Conservation (phyloP, 2,329 filamentous ascomycete genomes). For the Talaromyces sp. region DNA sequence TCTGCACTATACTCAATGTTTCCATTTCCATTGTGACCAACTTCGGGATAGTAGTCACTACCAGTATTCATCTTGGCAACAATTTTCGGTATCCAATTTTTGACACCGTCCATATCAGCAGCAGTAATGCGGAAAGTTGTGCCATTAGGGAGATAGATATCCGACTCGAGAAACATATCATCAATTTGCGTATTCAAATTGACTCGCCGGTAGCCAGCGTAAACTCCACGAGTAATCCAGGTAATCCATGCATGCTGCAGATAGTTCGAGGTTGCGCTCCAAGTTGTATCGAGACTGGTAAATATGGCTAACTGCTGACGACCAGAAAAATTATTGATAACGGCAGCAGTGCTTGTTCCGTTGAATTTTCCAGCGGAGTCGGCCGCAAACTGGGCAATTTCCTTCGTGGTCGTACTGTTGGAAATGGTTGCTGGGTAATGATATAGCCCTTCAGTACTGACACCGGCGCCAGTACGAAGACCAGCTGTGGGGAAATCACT, state of each 20-base stretch:
- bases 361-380: slow-evolving; percentile 30
- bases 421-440: slow-evolving; percentile 55
- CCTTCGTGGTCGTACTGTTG: slow-evolving; percentile 48
- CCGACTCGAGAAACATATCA: slow-evolving; percentile 54
- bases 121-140: slow-evolving; percentile 45
- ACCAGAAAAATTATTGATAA: slow-evolving; percentile 53
- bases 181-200: slow-evolving; percentile 55
- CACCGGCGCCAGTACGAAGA: slow-evolving; percentile 44
- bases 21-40: slow-evolving; percentile 53
- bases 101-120: slow-evolving; percentile 43
- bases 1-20: slow-evolving; percentile 34
- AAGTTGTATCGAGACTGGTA: slow-evolving; percentile 47
- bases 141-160: slow-evolving; percentile 45
- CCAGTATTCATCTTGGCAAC: slow-evolving; percentile 45
- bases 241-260: slow-evolving; percentile 58
- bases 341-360: slow-evolving; percentile 45
- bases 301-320: slow-evolving; percentile 60
- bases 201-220: slow-evolving; percentile 51
- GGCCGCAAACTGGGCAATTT: slow-evolving; percentile 50
- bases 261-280: slow-evolving; percentile 51
- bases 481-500: slow-evolving; percentile 51
- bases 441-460: slow-evolving; percentile 49
- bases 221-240: slow-evolving; percentile 55
- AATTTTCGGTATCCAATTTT: slow-evolving; percentile 36
- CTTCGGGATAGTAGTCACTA: slow-evolving; percentile 48